phyloP scores from a whole-genome alignment of 1,139 yeast species.

The Hemisphaericaspora xylanilytica region DNA sequence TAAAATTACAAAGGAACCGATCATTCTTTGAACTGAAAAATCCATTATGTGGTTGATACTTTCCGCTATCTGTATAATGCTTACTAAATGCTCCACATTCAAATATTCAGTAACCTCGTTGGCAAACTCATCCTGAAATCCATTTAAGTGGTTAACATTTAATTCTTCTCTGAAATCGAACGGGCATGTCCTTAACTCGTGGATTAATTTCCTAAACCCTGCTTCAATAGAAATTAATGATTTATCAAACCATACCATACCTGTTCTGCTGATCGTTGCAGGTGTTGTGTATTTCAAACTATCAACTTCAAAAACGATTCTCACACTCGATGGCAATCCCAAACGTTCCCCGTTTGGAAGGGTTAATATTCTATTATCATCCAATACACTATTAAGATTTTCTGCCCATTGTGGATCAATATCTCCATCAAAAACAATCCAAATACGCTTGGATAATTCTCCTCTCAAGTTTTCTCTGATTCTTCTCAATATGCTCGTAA shows the following conservation, averaged over 20 bases:
- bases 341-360: constrained; percentile 89
- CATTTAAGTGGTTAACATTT: constrained; percentile 6
- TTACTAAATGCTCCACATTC: constrained; percentile 4
- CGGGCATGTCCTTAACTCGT: constrained; percentile 18
- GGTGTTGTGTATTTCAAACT: constrained; percentile 68
- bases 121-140: constrained; percentile 13
- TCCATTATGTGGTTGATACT: constrained; percentile 54
- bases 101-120: constrained; percentile 9
- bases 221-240: constrained; percentile 21
- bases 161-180: constrained; percentile 15
- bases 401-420: constrained; percentile 96
- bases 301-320: constrained; percentile 76
- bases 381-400: constrained; percentile 83
- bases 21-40: constrained; percentile 35
- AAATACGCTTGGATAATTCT: constrained; percentile 53
- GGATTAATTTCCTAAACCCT: constrained; percentile 22
- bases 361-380: constrained; percentile 79
- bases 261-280: constrained; percentile 93
- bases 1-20: constrained; percentile 35
- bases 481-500: constrained; percentile 66
- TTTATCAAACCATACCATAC: constrained; percentile 72
- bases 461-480: constrained; percentile 59
- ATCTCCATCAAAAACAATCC: constrained; percentile 92
- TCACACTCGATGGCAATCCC: constrained; percentile 59
- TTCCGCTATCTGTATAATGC: constrained; percentile 13